phyloP scores from a whole-genome alignment of 2,329 filamentous ascomycete species.

The Pseudomassariella vexata region DNA sequence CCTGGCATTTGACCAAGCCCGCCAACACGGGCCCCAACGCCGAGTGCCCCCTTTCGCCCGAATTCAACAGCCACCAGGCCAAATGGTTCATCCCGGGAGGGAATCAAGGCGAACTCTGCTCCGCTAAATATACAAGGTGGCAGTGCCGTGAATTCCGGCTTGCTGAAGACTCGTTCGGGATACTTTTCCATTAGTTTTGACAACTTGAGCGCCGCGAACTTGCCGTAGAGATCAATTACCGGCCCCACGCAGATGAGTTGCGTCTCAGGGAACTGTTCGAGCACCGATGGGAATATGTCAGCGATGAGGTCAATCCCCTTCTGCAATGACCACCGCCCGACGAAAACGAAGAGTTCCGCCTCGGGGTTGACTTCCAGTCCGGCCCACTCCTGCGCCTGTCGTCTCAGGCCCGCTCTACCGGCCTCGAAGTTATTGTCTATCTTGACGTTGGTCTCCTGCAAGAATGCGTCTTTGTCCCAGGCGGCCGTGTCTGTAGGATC shows the following conservation, averaged over 20 bases:
- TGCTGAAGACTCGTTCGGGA: conserved; percentile 60
- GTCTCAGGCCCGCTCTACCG: conserved; percentile 44
- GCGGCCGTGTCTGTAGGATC: conserved; percentile 59
- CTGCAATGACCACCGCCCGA: conserved; percentile 64
- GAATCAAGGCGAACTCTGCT: conserved; percentile 63
- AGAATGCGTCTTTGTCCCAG: conserved; percentile 50
- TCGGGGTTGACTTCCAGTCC: conserved; percentile 54
- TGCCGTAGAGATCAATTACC: conserved; percentile 62
- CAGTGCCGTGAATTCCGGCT: conserved; percentile 60
- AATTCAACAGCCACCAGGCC: conserved; percentile 65
- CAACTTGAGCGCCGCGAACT: conserved; percentile 61
- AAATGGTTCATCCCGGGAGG: conserved; percentile 64
- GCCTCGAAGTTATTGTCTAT: conserved; percentile 51
- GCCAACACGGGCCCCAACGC: conserved; percentile 60
- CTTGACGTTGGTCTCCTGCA: conserved; percentile 38
- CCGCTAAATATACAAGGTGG: conserved; percentile 64
- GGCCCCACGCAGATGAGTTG: conserved; percentile 61
- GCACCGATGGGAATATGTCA: conserved; percentile 57
- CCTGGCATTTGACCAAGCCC: conserved; percentile 65
- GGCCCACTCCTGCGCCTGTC: conserved; percentile 63
- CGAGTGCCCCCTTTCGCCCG: conserved; percentile 61
- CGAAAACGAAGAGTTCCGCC: conserved; percentile 62
- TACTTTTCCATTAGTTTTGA: conserved; percentile 59
- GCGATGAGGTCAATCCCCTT: conserved; percentile 65
- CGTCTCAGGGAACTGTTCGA: conserved; percentile 53